phyloP scores from a whole-genome alignment of 495 filamentous ascomycete species.

The Xylaria telfairii region DNA sequence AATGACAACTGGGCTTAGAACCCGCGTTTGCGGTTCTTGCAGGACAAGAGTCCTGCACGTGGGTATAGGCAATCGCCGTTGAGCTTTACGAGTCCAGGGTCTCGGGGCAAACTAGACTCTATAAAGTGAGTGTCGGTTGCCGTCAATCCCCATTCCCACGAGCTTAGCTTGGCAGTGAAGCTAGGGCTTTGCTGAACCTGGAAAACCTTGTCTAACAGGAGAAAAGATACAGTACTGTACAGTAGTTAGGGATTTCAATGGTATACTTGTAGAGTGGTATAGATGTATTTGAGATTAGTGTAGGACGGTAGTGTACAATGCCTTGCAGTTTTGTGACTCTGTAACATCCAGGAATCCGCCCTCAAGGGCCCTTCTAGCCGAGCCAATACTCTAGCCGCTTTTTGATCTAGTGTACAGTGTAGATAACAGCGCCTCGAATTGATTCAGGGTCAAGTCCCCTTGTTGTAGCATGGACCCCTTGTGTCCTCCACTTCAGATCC shows the following conservation, averaged over 20 bases:
- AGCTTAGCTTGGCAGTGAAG: neutral
- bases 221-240: too few species aligned
- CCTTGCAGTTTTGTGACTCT: slow-evolving; percentile 9
- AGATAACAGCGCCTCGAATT: neutral
- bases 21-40: neutral
- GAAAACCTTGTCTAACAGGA: neutral
- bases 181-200: neutral
- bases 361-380: slow-evolving; percentile 13
- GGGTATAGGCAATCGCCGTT: neutral
- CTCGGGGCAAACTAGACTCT: neutral
- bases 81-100: slow-evolving; percentile 4
- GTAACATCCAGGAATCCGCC: slow-evolving; percentile 12
- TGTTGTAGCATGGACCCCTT: neutral
- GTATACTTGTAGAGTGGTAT: neutral
- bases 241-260: neutral
- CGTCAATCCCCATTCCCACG: neutral
- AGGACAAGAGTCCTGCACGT: neutral
- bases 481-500: slow-evolving; percentile 4
- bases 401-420: slow-evolving; percentile 6
- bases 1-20: neutral
- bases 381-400: slow-evolving; percentile 15
- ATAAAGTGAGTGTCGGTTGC: neutral
- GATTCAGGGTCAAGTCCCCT: slow-evolving; percentile 12
- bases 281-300: slow-evolving; percentile 21
- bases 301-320: slow-evolving; percentile 4